Evolutionary conservation across 2,329 filamentous ascomycete genomes (phyloP).

Genomic region (Arthrobotrys sinensis): DNA sequence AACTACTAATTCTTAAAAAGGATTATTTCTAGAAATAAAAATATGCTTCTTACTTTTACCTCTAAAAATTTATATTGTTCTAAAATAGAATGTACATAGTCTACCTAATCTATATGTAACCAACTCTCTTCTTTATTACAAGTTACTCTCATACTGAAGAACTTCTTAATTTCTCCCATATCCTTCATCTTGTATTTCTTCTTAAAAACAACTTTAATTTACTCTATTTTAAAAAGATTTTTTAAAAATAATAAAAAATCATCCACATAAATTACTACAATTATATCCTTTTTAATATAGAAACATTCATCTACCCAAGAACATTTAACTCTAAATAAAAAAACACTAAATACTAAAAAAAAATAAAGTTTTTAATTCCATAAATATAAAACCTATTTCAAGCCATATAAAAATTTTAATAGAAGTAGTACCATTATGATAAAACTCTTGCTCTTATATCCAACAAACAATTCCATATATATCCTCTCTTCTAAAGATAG

Average conservation of each 20-base stretch:
- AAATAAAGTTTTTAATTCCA: not conserved
- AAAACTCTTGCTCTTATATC: not conserved
- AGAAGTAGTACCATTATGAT: not conserved
- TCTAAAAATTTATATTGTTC: not conserved
- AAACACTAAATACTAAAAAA: not conserved
- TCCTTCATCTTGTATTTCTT: conserved; percentile 10
- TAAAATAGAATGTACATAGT: conserved; percentile 13
- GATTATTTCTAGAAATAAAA: no score
- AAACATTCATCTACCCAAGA: conserved; percentile 8
- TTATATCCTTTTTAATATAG: conserved; percentile 29
- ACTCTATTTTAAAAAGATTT: not conserved
- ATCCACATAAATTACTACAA: conserved; percentile 3
- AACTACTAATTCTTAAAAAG: no score
- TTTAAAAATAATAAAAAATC: conserved; percentile 14
- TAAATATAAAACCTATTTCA: not conserved
- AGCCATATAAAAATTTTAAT: conserved; percentile 26
- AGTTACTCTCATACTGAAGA: not conserved
- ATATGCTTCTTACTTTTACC: not conserved
- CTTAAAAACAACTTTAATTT: not conserved
- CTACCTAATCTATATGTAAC: conserved; percentile 5
- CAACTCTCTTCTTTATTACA: conserved; percentile 1
- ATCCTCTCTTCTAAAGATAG: not conserved
- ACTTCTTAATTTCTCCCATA: conserved; percentile 1
- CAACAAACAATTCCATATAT: conserved; percentile 1
- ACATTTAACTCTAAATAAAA: not conserved